Evolutionary conservation across 257 asterid genomes (phyloP), one percentile per base, ranked within the genome.

Genomic region (Nemophila menziesii): DNA sequence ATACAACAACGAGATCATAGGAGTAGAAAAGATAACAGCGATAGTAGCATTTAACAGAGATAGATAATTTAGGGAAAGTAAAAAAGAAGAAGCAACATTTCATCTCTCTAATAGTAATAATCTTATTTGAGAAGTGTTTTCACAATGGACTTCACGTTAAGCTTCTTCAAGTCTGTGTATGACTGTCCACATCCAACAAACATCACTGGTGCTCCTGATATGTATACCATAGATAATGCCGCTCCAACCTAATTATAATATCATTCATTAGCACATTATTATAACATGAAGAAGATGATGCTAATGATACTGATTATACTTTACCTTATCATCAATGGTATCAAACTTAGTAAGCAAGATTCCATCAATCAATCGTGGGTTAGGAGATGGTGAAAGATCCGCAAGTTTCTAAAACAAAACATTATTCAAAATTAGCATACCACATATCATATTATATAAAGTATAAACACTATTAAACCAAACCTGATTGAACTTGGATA

Each of bases 151-250:
- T 89, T 89, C 19, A 79, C 90, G 20, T 89, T 81, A 15, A 89
- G 93, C 93, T 89, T 83, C 92, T 83, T 87, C 79, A 89, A 51
- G 58, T 84, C 97, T 0, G 92, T 80, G 37, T 83, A 84, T 0
- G 95, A 89, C 76, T 84, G 97, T 45, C 97, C 97, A 46, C 97
- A 89, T 21, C 97, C 97, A 29, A 89, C 92, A 39, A 89, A 89
- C 93, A 89, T 89, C 33, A 89, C 92, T 0, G 97, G 97, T 8
- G 97, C 69, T 36, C 97, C 95, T 5, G 97, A 89, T n/a, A 78
- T 63, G 68, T 89, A 89, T 14, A 89, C 97, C 97, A 89, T 89
- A 1, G 97, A 89, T 13, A 89, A 55, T 5, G 97, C 97, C 48
- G 97, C 97, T 60, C 97, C 97, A 19, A 89, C 97, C 97, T 87